Percentiles rank a stretch among this genome's conserved stretches.
These are phyloP conservation scores for Flaveria sonorensis DNA, from an alignment of 129 eudicot genomes.

Conservation along the genomic window DNA sequence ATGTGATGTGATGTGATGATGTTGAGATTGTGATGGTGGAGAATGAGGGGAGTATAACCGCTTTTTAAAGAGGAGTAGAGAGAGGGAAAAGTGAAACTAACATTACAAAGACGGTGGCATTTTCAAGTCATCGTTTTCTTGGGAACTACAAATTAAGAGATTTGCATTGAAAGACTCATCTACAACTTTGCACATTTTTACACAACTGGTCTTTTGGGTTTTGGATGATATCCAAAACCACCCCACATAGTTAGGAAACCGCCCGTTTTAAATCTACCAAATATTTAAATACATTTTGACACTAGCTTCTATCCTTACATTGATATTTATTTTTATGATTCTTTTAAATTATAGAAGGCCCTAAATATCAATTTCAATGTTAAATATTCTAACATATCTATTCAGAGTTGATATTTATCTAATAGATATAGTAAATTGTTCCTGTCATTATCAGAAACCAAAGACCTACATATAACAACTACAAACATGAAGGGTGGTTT, in stretches of 20 bases:
- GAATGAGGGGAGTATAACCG: slow-evolving; percentile 17
- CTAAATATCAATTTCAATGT: not conserved
- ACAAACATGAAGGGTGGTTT: slow-evolving; percentile 21
- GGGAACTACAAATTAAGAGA: slow-evolving; percentile 22
- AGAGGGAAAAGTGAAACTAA: slow-evolving; percentile 37
- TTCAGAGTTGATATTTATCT: not conserved
- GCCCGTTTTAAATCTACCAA: no score
- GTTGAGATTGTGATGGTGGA: not conserved
- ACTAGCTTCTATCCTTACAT: no score
- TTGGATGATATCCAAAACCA: not conserved
- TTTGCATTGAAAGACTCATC: slow-evolving; percentile 39
- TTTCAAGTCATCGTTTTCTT: slow-evolving; percentile 32
- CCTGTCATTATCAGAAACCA: not conserved
- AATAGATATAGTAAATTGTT: not conserved
- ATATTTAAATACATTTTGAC: no score
- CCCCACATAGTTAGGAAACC: not conserved
- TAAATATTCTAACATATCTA: not conserved
- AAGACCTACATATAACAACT: not conserved
- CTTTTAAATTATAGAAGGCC: not conserved
- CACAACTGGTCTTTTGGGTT: not conserved
- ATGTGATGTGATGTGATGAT: not conserved
- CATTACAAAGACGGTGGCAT: slow-evolving; percentile 30
- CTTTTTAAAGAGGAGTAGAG: slow-evolving; percentile 43
- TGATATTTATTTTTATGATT: no score
- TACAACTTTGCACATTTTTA: slow-evolving; percentile 15